Base-by-base conservation (phyloP, 2,329 filamentous ascomycete genomes). In the Zopfia rhizophila region DNA sequence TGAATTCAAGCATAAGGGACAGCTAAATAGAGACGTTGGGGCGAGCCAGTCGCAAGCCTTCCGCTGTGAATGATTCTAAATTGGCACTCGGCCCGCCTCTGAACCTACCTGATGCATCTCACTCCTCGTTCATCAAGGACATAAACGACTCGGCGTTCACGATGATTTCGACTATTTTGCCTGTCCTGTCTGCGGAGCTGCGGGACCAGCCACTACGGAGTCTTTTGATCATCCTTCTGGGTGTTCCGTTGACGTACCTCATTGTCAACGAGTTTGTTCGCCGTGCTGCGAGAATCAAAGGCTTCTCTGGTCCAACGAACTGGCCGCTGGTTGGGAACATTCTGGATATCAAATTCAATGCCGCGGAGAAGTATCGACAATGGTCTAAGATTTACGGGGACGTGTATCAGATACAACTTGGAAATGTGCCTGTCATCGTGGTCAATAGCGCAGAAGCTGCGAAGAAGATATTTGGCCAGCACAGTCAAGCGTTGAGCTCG, bases 391-490 rank as follows among this genome's bases (percentile, higher is more conserved):
- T 53, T 10, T 74, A 73, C 49, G 74, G 74, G 11, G 63, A 68
- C 0, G 72, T 77, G 7, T 77, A 75, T 33, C 75, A 77, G 51
- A 75, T 77, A n/a, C 72, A 76, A 49, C 63, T 77, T 2, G 74
- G 75, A 13, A 76, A 76, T 22, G 68, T 74, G 25, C 74, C 74
- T 0, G 69, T 77, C 3, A 60, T 77, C 5, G 72, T 77, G 7
- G 73, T 77, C 28, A 76, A 75, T 49, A 73, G 61, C 29, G 73
- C 74, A 0, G 68, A 68, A 17, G 66, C 71, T 7, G 74, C 74
- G 23, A 68, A 61, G 38, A 69, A 70, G 45, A 63, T 76, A 17
- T 76, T 77, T 31, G 72, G 73, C 12, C 64, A 70, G 8, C 68
- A 75, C 41, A 73, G 70, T 35, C 70, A 75, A 46, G 72, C 72